These are phyloP conservation scores for Smittium culicis DNA, from an alignment of 371 early-diverging fungal species.

Conservation along the genomic window DNA sequence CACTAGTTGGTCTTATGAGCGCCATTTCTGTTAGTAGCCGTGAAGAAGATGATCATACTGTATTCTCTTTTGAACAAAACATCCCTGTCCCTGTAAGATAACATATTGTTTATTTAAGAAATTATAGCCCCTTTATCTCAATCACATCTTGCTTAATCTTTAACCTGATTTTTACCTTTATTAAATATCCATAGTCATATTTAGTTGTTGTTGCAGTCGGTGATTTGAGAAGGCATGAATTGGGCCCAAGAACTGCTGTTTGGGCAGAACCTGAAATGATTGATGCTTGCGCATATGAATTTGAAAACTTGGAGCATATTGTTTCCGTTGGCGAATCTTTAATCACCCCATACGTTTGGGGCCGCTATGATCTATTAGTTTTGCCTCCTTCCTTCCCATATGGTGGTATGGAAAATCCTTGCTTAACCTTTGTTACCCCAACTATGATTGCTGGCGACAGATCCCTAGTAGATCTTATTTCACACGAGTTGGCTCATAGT, in stretches of 20 bases:
- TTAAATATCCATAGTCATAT: constrained; percentile 40
- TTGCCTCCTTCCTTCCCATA: constrained; percentile 75
- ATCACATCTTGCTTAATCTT: no score
- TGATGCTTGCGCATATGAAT: constrained; percentile 86
- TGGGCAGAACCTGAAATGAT: constrained; percentile 91
- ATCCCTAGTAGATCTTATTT: constrained; percentile 89
- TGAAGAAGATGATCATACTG: constrained; percentile 33
- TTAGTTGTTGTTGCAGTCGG: constrained; percentile 90
- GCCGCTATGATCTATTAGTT: constrained; percentile 85
- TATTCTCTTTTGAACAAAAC: constrained; percentile 53
- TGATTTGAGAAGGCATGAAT: constrained; percentile 43
- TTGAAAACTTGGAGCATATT: constrained; percentile 79
- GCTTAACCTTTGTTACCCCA: constrained; percentile 76
- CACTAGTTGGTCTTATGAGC: constrained; percentile 53
- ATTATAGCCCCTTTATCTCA: no score
- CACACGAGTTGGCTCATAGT: constrained; percentile 94
- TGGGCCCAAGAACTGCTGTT: constrained; percentile 85
- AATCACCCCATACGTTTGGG: constrained; percentile 90
- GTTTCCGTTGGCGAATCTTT: constrained; percentile 69
- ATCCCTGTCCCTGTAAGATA: constrained; percentile 48
- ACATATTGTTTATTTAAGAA: no score
- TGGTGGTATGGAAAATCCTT: constrained; percentile 98
- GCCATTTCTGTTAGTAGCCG: constrained; percentile 41
- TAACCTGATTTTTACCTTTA: no score
- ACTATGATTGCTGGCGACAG: constrained; percentile 87